A percentile compares a stretch with the other conserved stretches of the same genome.
phyloP scores from a whole-genome alignment of 177 flowering plant genomes.

The Vitis hybrid region DNA sequence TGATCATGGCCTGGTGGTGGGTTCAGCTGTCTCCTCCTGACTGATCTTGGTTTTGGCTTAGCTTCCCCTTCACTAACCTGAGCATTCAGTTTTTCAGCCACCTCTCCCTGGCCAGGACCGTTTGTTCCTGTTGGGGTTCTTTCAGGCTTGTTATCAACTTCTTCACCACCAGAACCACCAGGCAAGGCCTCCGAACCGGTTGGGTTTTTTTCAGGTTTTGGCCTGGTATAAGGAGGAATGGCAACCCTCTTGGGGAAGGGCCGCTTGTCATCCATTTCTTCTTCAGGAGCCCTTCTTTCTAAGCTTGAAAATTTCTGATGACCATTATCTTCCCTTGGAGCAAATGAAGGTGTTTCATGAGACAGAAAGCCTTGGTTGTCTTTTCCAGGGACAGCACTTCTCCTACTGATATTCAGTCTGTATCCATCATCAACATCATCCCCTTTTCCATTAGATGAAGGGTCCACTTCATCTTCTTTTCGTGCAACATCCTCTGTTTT shows the following conservation, averaged over 20 bases:
- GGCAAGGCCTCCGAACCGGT: neutral
- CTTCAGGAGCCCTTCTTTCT: slow-evolving; percentile 13
- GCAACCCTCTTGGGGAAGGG: slow-evolving; percentile 15
- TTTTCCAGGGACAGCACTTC: too few species aligned
- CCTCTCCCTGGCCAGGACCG: neutral
- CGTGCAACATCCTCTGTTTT: slow-evolving; percentile 1
- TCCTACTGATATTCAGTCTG: slow-evolving; percentile 7
- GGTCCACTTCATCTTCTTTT: slow-evolving; percentile 2
- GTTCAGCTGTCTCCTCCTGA: slow-evolving; percentile 31
- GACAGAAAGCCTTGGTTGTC: too few species aligned
- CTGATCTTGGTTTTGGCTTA: slow-evolving; percentile 48
- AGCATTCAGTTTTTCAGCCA: neutral
- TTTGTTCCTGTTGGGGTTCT: too few species aligned
- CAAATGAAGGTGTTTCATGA: too few species aligned
- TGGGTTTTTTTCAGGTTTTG: slow-evolving; percentile 7
- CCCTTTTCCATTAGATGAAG: neutral
- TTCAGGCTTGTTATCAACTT: too few species aligned
- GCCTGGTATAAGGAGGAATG: slow-evolving; percentile 53
- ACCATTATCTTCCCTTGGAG: neutral
- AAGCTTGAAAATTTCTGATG: slow-evolving; percentile 17
- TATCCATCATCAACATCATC: neutral
- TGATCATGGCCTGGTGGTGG: slow-evolving; percentile 18
- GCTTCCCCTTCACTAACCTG: neutral
- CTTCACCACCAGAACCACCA: too few species aligned
- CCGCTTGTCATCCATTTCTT: slow-evolving; percentile 21